Evolutionary conservation across 768 basidiomycete genomes (phyloP).

Genomic region (Hericium alpestre): DNA sequence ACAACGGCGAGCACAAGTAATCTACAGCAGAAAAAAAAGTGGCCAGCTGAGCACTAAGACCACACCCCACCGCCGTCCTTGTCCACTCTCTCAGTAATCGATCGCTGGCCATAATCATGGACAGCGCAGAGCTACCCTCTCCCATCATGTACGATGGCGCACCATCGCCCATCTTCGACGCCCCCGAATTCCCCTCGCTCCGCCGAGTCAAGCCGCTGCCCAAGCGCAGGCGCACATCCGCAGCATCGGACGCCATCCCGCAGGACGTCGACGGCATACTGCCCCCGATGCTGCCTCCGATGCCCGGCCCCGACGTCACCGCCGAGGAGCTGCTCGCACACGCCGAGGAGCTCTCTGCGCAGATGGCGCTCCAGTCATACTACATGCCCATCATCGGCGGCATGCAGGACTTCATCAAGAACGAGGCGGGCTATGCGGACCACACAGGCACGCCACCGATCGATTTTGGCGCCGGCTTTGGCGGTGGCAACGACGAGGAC

Average conservation of each 20-base stretch:
- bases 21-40: not conserved
- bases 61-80: not conserved
- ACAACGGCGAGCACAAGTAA: not conserved
- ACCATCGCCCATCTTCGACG: constrained; percentile 52
- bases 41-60: not conserved
- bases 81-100: not conserved
- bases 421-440: constrained; percentile 7
- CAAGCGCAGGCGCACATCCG: constrained; percentile 55
- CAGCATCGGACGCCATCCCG: not conserved
- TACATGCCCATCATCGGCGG: constrained; percentile 49
- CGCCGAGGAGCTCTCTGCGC: constrained; percentile 45
- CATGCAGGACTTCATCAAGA: constrained; percentile 33
- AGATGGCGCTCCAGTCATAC: constrained; percentile 52
- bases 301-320: constrained; percentile 34
- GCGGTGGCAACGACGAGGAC: constrained; percentile 24
- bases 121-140: not conserved
- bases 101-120: not conserved
- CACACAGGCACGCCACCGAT: constrained; percentile 11
- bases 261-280: constrained; percentile 9
- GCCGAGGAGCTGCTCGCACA: constrained; percentile 50
- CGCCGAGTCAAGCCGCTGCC: constrained; percentile 71
- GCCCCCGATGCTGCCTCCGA: constrained; percentile 19
- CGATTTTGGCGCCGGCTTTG: constrained; percentile 18
- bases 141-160: constrained; percentile 3
- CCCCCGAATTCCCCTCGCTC: constrained; percentile 49